Conservation (phyloP, 2,329 filamentous ascomycete genomes). For the Coniella vitis region DNA sequence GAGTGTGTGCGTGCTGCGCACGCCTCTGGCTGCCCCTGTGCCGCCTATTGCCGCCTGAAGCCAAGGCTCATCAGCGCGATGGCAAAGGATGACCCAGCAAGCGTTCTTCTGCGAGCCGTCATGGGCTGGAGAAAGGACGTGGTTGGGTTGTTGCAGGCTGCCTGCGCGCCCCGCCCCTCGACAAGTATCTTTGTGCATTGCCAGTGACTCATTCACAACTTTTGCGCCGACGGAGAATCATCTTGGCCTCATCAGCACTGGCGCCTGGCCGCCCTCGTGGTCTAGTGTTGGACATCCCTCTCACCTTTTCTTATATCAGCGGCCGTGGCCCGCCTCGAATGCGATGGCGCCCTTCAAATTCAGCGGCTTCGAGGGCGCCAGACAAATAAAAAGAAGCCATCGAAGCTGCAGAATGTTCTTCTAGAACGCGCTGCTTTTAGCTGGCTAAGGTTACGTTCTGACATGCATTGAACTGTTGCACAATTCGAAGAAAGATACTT, state of each 20-base stretch:
- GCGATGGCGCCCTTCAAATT: not conserved
- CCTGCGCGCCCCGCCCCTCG: too few species aligned
- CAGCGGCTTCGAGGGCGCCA: not conserved
- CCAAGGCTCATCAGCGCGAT: too few species aligned
- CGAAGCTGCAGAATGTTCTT: not conserved
- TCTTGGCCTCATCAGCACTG: not conserved
- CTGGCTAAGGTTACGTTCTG: not conserved
- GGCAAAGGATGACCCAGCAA: too few species aligned
- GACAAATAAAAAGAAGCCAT: not conserved
- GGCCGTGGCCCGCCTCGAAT: not conserved
- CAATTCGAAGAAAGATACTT: too few species aligned
- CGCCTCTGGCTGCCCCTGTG: too few species aligned
- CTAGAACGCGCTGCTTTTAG: not conserved
- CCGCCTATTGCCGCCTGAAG: too few species aligned
- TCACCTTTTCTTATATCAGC: constrained; percentile 1
- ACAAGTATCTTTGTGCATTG: not conserved
- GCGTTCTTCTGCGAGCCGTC: too few species aligned
- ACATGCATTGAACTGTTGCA: not conserved
- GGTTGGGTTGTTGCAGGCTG: too few species aligned
- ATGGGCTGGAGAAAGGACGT: too few species aligned
- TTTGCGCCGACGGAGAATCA: not conserved
- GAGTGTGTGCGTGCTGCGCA: too few species aligned
- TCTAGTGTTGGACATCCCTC: not conserved
- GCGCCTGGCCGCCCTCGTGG: not conserved
- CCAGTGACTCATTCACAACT: not conserved